Conservation (phyloP, 345 rosid genomes). For the Camelina hispida region DNA sequence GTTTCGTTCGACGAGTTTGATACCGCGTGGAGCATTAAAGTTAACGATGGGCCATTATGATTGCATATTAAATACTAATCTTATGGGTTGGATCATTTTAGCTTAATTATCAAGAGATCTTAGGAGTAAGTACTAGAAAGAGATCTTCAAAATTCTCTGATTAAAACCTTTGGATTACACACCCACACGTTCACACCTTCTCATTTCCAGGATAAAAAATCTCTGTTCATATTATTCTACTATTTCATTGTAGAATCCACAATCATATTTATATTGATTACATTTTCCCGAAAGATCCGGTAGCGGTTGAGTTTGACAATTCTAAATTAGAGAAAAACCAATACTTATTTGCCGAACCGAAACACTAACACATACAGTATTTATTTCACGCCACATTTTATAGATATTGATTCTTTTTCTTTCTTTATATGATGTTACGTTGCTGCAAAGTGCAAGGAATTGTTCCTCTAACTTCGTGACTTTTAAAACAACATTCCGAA, state of each 20-base stretch:
- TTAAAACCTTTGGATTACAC: conserved; percentile 13
- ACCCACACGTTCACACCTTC: conserved; percentile 10
- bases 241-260: not conserved
- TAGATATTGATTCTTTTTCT: not conserved
- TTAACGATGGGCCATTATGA: not conserved
- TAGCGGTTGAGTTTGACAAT: conserved; percentile 7
- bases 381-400: not conserved
- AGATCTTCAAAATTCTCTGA: not conserved
- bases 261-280: not conserved
- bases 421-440: not conserved
- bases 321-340: no score
- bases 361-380: not conserved
- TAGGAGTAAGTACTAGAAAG: no score
- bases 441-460: conserved; percentile 3
- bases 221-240: not conserved
- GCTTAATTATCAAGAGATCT: not conserved
- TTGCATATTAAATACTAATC: not conserved
- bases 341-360: not conserved
- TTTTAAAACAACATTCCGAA: not conserved
- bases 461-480: not conserved
- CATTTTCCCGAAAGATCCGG: not conserved
- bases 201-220: not conserved
- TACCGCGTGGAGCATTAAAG: conserved; percentile 7
- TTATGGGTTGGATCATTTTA: not conserved
- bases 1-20: not conserved